Conservation (phyloP, 768 basidiomycete genomes). For the Amanita pseudoporphyria region DNA sequence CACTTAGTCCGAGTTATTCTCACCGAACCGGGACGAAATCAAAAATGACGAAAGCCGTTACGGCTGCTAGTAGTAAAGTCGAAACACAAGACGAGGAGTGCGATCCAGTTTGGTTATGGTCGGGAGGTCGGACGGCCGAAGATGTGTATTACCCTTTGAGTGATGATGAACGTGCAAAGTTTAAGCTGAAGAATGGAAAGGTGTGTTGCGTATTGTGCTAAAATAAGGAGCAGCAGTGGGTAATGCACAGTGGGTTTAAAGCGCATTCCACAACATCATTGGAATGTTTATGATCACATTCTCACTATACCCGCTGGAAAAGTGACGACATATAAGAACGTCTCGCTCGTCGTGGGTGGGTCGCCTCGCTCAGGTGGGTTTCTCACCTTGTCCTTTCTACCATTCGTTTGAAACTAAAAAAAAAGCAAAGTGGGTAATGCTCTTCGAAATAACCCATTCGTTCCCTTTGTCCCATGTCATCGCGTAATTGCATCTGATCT, state of each 20-base stretch:
- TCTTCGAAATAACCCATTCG: slow-evolving; percentile 56
- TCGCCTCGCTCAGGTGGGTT: slow-evolving; percentile 57
- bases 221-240: neutral
- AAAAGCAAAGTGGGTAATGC: slow-evolving; percentile 60
- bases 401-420: neutral
- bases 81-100: neutral
- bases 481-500: slow-evolving; percentile 54
- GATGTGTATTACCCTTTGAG: neutral
- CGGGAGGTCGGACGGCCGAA: neutral
- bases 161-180: neutral
- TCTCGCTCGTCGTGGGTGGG: slow-evolving; percentile 42
- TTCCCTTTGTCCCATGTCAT: slow-evolving; percentile 61
- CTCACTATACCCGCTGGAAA: slow-evolving; percentile 39
- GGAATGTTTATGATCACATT: slow-evolving; percentile 51
- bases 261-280: slow-evolving; percentile 44
- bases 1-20: no score
- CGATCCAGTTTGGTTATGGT: neutral
- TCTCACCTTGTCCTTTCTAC: neutral
- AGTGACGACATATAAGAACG: slow-evolving; percentile 48
- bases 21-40: no score
- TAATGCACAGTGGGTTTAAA: slow-evolving; percentile 35
- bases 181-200: slow-evolving; percentile 2
- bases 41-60: no score
- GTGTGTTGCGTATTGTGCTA: neutral
- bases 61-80: no score